phyloP scores from a whole-genome alignment of 2,329 filamentous ascomycete genomes.

The Pseudocercospora macadamiae region DNA sequence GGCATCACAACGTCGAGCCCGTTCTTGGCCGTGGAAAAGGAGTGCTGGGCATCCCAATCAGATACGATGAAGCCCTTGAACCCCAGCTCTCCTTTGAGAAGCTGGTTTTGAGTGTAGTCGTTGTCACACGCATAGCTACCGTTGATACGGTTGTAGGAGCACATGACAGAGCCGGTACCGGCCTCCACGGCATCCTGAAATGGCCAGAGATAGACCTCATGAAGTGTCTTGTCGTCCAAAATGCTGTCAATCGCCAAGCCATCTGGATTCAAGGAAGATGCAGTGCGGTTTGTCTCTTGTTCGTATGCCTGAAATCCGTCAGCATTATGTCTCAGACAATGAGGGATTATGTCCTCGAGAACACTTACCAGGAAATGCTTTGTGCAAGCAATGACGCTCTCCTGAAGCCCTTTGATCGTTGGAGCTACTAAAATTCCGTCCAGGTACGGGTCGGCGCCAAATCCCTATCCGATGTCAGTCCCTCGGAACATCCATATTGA shows the following conservation, averaged over 20 bases:
- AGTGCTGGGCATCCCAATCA: conserved; percentile 47
- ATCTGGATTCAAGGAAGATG: neutral
- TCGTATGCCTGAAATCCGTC: too few species aligned
- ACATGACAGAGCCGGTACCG: conserved; percentile 62
- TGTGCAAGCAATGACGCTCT: conserved; percentile 45
- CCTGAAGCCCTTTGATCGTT: conserved; percentile 34
- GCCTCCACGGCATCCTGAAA: conserved; percentile 55
- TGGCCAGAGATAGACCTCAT: conserved; percentile 42
- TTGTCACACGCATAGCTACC: conserved; percentile 71
- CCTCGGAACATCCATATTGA: conserved; percentile 3
- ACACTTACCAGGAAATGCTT: conserved; percentile 36
- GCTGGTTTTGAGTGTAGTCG: conserved; percentile 59
- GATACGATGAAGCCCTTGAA: conserved; percentile 46
- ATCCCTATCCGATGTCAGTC: conserved; percentile 16
- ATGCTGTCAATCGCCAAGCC: neutral
- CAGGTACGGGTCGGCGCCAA: conserved; percentile 34
- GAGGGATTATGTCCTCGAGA: too few species aligned
- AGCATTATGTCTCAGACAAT: too few species aligned
- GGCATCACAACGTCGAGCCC: conserved; percentile 38
- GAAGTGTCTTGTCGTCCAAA: conserved; percentile 63
- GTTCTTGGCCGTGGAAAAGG: conserved; percentile 26
- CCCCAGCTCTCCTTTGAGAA: conserved; percentile 64
- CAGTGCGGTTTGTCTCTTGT: conserved; percentile 22
- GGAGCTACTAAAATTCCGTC: conserved; percentile 30
- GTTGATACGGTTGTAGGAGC: conserved; percentile 73